phyloP scores from a whole-genome alignment of 2,329 filamentous ascomycete species.

The Monosporascus sp. region DNA sequence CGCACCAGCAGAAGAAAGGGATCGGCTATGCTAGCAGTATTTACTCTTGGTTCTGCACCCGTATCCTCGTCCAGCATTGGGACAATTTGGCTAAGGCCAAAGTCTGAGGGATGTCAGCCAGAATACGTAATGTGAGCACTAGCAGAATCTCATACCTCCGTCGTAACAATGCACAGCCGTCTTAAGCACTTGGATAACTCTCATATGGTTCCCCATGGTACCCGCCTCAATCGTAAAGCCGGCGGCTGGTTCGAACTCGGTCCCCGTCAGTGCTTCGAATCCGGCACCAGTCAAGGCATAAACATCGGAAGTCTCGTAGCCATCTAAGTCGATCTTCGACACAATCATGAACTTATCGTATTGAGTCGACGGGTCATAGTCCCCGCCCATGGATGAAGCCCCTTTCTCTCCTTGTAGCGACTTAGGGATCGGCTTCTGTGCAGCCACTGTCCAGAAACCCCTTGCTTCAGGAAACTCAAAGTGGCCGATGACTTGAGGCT shows the following conservation, averaged over 20 bases:
- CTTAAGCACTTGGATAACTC: constrained; percentile 81
- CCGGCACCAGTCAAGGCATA: constrained; percentile 69
- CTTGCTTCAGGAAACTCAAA: constrained; percentile 69
- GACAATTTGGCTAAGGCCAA: constrained; percentile 84
- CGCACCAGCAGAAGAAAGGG: constrained; percentile 78
- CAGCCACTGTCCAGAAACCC: constrained; percentile 75
- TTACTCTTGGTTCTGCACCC: constrained; percentile 70
- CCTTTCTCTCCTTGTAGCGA: constrained; percentile 47
- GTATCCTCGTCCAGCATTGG: constrained; percentile 90
- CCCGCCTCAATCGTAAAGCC: constrained; percentile 83
- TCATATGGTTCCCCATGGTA: constrained; percentile 71
- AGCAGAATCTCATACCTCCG: constrained; percentile 55
- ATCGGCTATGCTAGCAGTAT: constrained; percentile 79
- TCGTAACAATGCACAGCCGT: constrained; percentile 89
- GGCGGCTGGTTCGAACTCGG: constrained; percentile 87
- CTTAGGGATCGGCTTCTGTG: constrained; percentile 61
- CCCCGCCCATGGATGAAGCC: constrained; percentile 42
- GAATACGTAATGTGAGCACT: background rate
- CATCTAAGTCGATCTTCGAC: constrained; percentile 63
- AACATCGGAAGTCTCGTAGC: constrained; percentile 71
- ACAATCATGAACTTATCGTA: constrained; percentile 80
- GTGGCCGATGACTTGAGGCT: constrained; percentile 63
- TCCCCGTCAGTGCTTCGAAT: constrained; percentile 70
- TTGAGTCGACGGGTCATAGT: constrained; percentile 54
- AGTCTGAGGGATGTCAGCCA: constrained; percentile 47